Percentiles rank a stretch among this genome's conserved stretches.
Evolutionary conservation across 371 early-diverging fungal species (phyloP).

Genomic region (Mortierella sp.): DNA sequence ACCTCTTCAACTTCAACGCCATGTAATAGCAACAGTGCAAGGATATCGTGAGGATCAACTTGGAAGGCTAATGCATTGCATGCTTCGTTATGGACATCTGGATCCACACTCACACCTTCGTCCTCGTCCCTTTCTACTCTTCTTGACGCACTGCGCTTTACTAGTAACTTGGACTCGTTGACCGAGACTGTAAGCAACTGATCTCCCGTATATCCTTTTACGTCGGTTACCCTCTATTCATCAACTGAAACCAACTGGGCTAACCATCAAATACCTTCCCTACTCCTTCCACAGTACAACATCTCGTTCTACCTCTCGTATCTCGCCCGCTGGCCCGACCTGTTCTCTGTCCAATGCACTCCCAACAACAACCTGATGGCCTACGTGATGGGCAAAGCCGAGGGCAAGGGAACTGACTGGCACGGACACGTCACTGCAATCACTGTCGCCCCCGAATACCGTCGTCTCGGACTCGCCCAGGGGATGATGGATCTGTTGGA

Average conservation of each 20-base stretch:
- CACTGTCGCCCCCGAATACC: slow-evolving; percentile 96
- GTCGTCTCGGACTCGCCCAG: slow-evolving; percentile 93
- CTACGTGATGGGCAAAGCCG: slow-evolving; percentile 98
- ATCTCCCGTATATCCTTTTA: not conserved
- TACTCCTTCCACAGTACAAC: slow-evolving; percentile 77
- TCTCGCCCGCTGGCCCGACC: slow-evolving; percentile 95
- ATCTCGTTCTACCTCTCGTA: slow-evolving; percentile 95
- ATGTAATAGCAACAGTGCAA: slow-evolving; percentile 63
- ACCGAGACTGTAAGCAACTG: slow-evolving; percentile 83
- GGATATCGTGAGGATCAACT: not conserved
- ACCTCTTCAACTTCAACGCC: slow-evolving; percentile 92
- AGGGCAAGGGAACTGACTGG: slow-evolving; percentile 92
- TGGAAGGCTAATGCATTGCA: not conserved
- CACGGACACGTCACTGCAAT: slow-evolving; percentile 99
- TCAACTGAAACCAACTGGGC: not conserved
- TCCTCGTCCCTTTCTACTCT: not conserved
- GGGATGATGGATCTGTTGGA: slow-evolving; percentile 94
- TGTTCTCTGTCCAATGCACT: slow-evolving; percentile 88
- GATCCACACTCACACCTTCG: slow-evolving; percentile 3
- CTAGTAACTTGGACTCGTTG: slow-evolving; percentile 87
- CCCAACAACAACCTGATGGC: slow-evolving; percentile 85
- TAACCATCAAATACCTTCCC: not conserved
- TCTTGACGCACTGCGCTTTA: not conserved
- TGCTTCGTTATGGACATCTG: not conserved
- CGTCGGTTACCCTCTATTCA: not conserved